Conservation (phyloP, 768 basidiomycete genomes). For the Collybia mongolica region DNA sequence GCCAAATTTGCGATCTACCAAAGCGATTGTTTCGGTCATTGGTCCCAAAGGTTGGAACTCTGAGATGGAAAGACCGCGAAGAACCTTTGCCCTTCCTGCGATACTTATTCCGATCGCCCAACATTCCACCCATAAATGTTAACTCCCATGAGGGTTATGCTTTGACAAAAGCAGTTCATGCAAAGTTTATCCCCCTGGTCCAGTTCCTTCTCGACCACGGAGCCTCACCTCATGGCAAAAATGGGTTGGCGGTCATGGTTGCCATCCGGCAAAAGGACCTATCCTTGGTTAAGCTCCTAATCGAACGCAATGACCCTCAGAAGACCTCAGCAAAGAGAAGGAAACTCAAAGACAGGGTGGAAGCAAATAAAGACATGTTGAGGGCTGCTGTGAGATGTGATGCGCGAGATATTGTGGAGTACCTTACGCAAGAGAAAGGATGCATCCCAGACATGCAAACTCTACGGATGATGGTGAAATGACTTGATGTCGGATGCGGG, state of each 20-base stretch:
- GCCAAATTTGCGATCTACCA: constrained; percentile 51
- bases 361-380: constrained; percentile 56
- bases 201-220: constrained; percentile 67
- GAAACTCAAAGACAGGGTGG: constrained; percentile 59
- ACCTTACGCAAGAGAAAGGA: constrained; percentile 67
- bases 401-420: constrained; percentile 71
- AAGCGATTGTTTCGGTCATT: constrained; percentile 64
- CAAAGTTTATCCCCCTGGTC: constrained; percentile 61
- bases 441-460: constrained; percentile 75
- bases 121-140: constrained; percentile 40
- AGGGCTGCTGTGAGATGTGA: constrained; percentile 60
- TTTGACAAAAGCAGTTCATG: constrained; percentile 75
- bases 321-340: constrained; percentile 39
- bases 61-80: constrained; percentile 46
- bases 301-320: constrained; percentile 49
- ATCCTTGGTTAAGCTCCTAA: constrained; percentile 67
- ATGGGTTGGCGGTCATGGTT: constrained; percentile 64
- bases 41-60: constrained; percentile 20
- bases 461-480: constrained; percentile 26
- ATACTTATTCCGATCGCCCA: constrained; percentile 46
- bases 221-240: constrained; percentile 66
- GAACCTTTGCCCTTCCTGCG: constrained; percentile 64
- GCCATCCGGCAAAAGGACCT: constrained; percentile 76
- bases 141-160: constrained; percentile 83
- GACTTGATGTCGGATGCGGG: no score